phyloP scores from a whole-genome alignment of 192 early-diverging fungal species.

The Mortierella alpina region DNA sequence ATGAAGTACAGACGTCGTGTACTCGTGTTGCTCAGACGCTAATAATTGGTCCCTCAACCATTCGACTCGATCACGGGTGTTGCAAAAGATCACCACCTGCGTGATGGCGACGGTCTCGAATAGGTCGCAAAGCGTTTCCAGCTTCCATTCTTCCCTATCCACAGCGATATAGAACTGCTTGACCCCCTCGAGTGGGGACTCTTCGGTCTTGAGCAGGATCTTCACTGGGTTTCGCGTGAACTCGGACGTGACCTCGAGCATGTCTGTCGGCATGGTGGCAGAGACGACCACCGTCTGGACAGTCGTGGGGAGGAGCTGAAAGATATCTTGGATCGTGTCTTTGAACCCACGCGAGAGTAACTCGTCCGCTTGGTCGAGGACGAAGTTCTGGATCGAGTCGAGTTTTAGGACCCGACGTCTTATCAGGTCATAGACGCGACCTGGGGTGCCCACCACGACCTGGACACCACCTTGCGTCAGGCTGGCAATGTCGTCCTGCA shows the following conservation, averaged over 20 bases:
- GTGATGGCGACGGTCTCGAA: slow-evolving; percentile 97
- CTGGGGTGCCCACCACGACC: slow-evolving; percentile 96
- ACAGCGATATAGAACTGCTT: slow-evolving; percentile 95
- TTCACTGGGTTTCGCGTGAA: slow-evolving; percentile 97
- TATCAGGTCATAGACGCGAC: slow-evolving; percentile 98
- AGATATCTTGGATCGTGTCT: slow-evolving; percentile 94
- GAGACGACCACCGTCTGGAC: slow-evolving; percentile 95
- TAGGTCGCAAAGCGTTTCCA: slow-evolving; percentile 96
- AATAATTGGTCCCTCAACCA: slow-evolving; percentile 96
- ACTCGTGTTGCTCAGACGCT: slow-evolving; percentile 67
- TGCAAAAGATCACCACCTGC: slow-evolving; percentile 99
- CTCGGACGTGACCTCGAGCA: slow-evolving; percentile 89
- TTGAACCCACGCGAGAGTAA: slow-evolving; percentile 97
- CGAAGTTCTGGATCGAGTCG: slow-evolving; percentile 91
- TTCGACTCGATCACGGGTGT: slow-evolving; percentile 97
- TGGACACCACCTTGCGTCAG: slow-evolving; percentile 81
- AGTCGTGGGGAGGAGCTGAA: slow-evolving; percentile 81
- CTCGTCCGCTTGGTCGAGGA: slow-evolving; percentile 98
- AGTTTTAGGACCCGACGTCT: slow-evolving; percentile 84
- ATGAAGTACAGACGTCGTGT: slow-evolving; percentile 96
- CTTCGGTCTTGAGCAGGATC: slow-evolving; percentile 96
- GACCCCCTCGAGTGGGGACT: slow-evolving; percentile 91
- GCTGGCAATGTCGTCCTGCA: slow-evolving; percentile 85
- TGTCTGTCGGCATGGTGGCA: slow-evolving; percentile 93
- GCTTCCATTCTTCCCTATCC: slow-evolving; percentile 98